Percentiles rank a stretch among this genome's conserved stretches.
phyloP scores from a whole-genome alignment of 73 alveolate species.

The Paramecium primaurelia region DNA sequence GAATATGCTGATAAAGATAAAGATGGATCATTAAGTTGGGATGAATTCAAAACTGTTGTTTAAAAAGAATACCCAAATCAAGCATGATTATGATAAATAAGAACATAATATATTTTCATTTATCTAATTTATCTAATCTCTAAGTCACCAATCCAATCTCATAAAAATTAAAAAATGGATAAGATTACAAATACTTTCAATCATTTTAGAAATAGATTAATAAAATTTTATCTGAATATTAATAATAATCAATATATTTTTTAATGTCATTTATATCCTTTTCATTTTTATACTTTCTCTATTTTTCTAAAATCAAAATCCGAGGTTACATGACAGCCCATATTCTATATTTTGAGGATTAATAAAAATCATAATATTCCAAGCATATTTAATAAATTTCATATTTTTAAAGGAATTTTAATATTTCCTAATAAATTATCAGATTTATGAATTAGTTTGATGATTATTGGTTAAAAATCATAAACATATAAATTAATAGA shows the following conservation, averaged over 20 bases:
- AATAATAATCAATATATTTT: not conserved
- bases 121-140: not conserved
- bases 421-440: too few species aligned
- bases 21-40: slow-evolving; percentile 38
- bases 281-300: too few species aligned
- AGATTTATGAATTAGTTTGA: too few species aligned
- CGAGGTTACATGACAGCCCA: too few species aligned
- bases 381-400: too few species aligned
- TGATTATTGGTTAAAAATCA: too few species aligned
- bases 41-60: slow-evolving; percentile 47
- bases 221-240: not conserved
- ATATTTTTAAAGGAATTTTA: too few species aligned
- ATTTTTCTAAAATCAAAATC: too few species aligned
- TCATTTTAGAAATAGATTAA: not conserved
- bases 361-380: too few species aligned
- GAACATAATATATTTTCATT: not conserved
- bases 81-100: not conserved
- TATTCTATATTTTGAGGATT: too few species aligned
- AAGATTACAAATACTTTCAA: not conserved
- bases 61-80: slow-evolving; percentile 44
- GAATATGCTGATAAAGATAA: slow-evolving; percentile 57
- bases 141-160: not conserved
- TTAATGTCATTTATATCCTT: too few species aligned
- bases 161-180: not conserved
- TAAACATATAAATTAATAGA: too few species aligned